A percentile compares a stretch with the other conserved stretches of the same genome.
Evolutionary conservation across 306 rosid genomes (phyloP).

Genomic region (Cercis canadensis): DNA sequence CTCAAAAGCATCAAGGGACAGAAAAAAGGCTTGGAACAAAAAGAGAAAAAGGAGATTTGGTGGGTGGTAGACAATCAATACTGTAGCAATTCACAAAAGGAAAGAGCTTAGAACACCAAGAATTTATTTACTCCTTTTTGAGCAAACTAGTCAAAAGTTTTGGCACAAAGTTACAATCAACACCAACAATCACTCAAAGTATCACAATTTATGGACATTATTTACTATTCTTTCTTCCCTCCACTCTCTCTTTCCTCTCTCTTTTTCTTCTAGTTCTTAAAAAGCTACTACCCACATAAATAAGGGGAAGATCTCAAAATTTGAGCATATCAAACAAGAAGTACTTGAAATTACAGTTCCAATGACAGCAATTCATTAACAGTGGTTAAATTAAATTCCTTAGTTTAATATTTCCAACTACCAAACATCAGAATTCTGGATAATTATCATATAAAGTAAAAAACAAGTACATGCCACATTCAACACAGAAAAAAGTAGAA

Average conservation of each 20-base stretch:
- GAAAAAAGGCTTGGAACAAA: constrained; percentile 29
- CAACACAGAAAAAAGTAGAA: constrained; percentile 30
- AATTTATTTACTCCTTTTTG: constrained; percentile 45
- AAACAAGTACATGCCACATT: background rate
- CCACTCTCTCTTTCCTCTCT: constrained; percentile 2
- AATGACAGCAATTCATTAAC: constrained; percentile 18
- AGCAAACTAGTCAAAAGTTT: constrained; percentile 47
- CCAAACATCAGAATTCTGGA: constrained; percentile 13
- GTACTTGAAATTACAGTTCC: constrained; percentile 27
- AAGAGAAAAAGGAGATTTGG: constrained; percentile 13
- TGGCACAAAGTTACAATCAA: constrained; percentile 38
- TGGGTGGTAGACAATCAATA: constrained; percentile 23
- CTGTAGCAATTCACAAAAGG: constrained; percentile 31
- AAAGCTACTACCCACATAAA: constrained; percentile 24
- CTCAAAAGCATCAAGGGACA: constrained; percentile 28
- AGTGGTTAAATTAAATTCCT: constrained; percentile 1
- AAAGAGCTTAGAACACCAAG: constrained; percentile 38
- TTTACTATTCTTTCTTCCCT: constrained; percentile 29
- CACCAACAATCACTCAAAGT: constrained; percentile 41
- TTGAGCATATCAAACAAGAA: constrained; percentile 29
- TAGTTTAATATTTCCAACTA: background rate
- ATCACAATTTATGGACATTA: constrained; percentile 38
- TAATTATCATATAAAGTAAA: background rate
- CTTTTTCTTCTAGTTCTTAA: constrained; percentile 6
- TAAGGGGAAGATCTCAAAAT: constrained; percentile 32